These are phyloP conservation scores for Hypoxylon sp. DNA, from an alignment of 2,329 filamentous ascomycete genomes.

Conservation along the genomic window DNA sequence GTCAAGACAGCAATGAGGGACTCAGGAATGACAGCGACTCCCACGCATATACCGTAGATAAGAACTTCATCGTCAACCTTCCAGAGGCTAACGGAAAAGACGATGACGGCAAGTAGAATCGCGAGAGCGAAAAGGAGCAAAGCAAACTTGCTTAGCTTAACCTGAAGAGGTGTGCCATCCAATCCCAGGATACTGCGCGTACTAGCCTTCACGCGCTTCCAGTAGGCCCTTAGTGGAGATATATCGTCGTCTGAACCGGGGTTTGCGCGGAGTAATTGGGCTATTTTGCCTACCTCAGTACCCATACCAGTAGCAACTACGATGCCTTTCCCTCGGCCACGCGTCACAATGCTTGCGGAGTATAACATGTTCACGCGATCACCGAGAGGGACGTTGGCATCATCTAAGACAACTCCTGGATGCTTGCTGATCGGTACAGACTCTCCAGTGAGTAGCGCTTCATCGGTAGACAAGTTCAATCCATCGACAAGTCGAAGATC, in stretches of 20 bases:
- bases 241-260: conserved; percentile 66
- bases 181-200: conserved; percentile 71
- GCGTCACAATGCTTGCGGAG: conserved; percentile 79
- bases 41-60: conserved; percentile 67
- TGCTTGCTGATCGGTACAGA: conserved; percentile 78
- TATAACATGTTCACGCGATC: conserved; percentile 80
- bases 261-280: conserved; percentile 75
- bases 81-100: conserved; percentile 72
- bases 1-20: conserved; percentile 74
- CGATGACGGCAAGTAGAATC: conserved; percentile 71
- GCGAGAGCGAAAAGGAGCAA: conserved; percentile 83
- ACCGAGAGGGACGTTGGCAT: conserved; percentile 72
- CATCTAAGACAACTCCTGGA: conserved; percentile 68
- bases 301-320: conserved; percentile 80
- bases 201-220: conserved; percentile 60
- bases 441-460: conserved; percentile 81
- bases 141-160: conserved; percentile 87
- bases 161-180: conserved; percentile 86
- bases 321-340: conserved; percentile 77
- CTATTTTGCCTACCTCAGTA: conserved; percentile 83
- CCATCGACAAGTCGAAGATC: conserved; percentile 76
- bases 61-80: conserved; percentile 69
- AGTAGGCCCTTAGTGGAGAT: conserved; percentile 61
- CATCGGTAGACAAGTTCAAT: conserved; percentile 83
- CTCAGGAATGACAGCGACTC: conserved; percentile 68